Percentiles rank a stretch among this genome's conserved stretches.
Evolutionary conservation across 805 yeast species (phyloP).

Genomic region (Zygotorulaspora danielsina): DNA sequence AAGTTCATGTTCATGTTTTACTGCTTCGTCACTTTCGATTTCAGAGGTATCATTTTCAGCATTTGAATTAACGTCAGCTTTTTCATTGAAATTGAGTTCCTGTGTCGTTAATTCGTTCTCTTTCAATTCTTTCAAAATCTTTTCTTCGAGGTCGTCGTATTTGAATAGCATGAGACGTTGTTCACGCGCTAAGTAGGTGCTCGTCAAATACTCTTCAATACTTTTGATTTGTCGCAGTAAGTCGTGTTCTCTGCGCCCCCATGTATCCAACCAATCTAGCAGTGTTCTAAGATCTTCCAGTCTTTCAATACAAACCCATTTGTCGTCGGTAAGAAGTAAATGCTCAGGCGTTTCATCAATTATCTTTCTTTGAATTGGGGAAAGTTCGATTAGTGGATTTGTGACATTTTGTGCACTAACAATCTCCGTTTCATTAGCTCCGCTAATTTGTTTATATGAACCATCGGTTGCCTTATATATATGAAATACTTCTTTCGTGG

Average conservation of each 20-base stretch:
- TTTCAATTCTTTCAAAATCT: slow-evolving; percentile 39
- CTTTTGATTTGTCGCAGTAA: slow-evolving; percentile 56
- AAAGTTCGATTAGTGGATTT: slow-evolving; percentile 17
- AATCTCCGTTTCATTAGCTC: slow-evolving; percentile 18
- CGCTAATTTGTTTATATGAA: slow-evolving; percentile 16
- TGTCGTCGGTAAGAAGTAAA: slow-evolving; percentile 42
- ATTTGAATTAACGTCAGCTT: not conserved
- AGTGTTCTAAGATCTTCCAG: slow-evolving; percentile 54
- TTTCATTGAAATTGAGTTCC: slow-evolving; percentile 24
- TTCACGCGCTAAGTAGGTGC: slow-evolving; percentile 55
- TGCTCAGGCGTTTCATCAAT: slow-evolving; percentile 64
- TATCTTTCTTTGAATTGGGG: slow-evolving; percentile 50
- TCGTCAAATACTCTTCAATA: slow-evolving; percentile 15
- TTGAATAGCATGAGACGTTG: slow-evolving; percentile 47
- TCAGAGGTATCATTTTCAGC: slow-evolving; percentile 10
- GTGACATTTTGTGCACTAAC: slow-evolving; percentile 19
- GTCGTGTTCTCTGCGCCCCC: slow-evolving; percentile 69
- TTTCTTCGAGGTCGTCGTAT: slow-evolving; percentile 41
- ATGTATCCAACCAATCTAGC: slow-evolving; percentile 63
- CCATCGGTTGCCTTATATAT: slow-evolving; percentile 22
- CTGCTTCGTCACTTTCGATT: slow-evolving; percentile 10
- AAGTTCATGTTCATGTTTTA: slow-evolving; percentile 23
- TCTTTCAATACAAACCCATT: slow-evolving; percentile 71
- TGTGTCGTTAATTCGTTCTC: slow-evolving; percentile 36
- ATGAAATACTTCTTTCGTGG: slow-evolving; percentile 28